Evolutionary conservation across 805 yeast genomes (phyloP), one percentile per base, ranked within the genome.

Genomic region (Cyberlindnera lachancei): DNA sequence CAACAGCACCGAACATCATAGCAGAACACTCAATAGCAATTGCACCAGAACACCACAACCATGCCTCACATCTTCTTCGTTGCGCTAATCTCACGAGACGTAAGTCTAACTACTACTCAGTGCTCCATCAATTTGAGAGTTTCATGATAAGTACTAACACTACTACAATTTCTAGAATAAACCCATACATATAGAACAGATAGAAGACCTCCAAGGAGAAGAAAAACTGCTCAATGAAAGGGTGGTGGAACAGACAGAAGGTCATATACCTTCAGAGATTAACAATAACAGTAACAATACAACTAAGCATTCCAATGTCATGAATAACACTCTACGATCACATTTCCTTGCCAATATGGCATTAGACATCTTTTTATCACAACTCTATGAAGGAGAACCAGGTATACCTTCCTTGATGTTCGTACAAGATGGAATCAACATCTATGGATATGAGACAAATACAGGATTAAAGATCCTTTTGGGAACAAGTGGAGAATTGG

Each of bases 281-380:
- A n/a, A n/a, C n/a, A n/a, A n/a, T n/a, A n/a, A n/a, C n/a, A n/a
- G n/a, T n/a, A 16, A 32, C 22, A 14, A 18, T n/a, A 18, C 25
- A 13, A n/a, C 12, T 7, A 2, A 19, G 21, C 10, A 19, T 7
- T 7, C 15, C 18, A 4, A 20, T 18, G 34, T 19, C 12, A 15
- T 25, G 10, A 33, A 34, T 8, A 39, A 40, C 13, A 20, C 34
- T 6, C 56, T 79, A 19, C 75, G 78, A 44, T 78, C 75, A 57
- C 77, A 80, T 46, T 79, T 79, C 44, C 59, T 80, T 19, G 70
- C 84, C n/a, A 85, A 80, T 49, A 79, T 80, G 80, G 75, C 86
- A 5, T 57, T 80, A 16, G 88, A 80, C 52, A 68, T 78, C 15
- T 77, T 80, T 46, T 64, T 75, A 21, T 71, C 81, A 3, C 64